phyloP scores from a whole-genome alignment of 1,139 yeast species.

The Nakaseomyces bracarensis region DNA sequence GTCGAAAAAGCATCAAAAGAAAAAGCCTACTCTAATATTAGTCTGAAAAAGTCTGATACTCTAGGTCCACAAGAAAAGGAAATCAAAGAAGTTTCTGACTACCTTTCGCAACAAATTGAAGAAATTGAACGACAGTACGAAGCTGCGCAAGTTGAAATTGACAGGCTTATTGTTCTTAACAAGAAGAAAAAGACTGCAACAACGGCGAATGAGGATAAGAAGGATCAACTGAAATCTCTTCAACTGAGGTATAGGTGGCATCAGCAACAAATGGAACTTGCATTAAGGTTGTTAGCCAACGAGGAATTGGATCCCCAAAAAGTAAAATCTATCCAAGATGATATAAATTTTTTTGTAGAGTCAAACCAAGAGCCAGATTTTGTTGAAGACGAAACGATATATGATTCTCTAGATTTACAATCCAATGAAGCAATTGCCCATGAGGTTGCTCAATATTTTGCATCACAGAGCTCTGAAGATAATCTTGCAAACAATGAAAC shows the following conservation, averaged over 20 bases:
- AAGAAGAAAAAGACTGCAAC: constrained; percentile 45
- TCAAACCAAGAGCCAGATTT: constrained; percentile 67
- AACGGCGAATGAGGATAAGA: constrained; percentile 47
- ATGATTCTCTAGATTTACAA: constrained; percentile 56
- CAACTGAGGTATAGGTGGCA: constrained; percentile 47
- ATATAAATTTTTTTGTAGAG: constrained; percentile 61
- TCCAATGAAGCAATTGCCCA: constrained; percentile 44
- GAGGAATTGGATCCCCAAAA: constrained; percentile 54
- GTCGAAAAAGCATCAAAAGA: constrained; percentile 69
- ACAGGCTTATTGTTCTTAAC: constrained; percentile 33
- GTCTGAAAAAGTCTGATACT: constrained; percentile 45
- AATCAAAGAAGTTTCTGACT: constrained; percentile 51
- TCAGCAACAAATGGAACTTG: constrained; percentile 54
- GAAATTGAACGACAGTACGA: constrained; percentile 59
- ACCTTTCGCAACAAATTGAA: constrained; percentile 52
- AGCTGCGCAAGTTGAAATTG: constrained; percentile 53
- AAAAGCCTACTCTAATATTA: constrained; percentile 63
- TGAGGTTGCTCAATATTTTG: constrained; percentile 39
- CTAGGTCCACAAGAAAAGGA: constrained; percentile 53
- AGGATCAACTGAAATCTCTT: constrained; percentile 38
- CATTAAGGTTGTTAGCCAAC: constrained; percentile 55
- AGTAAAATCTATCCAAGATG: constrained; percentile 58
- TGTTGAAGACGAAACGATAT: constrained; percentile 68
- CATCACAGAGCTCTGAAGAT: constrained; percentile 30
- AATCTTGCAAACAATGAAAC: constrained; percentile 15